Percentiles rank a stretch among this genome's conserved stretches.
phyloP scores from a whole-genome alignment of 164 flowering plant genomes.

The Pachysandra terminalis region DNA sequence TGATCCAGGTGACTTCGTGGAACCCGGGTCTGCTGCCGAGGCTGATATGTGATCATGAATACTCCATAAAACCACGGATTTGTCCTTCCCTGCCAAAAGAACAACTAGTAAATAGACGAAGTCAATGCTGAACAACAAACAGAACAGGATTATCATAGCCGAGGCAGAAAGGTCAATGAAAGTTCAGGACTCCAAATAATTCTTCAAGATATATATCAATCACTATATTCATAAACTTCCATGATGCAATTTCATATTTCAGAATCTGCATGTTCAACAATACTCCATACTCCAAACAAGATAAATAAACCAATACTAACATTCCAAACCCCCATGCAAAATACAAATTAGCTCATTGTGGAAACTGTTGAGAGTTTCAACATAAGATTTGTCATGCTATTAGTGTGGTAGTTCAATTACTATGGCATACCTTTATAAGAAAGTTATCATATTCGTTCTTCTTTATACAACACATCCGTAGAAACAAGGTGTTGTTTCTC shows the following conservation, averaged over 20 bases:
- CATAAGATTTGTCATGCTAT: no score
- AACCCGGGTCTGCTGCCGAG: conserved; percentile 47
- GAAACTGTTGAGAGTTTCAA: background rate
- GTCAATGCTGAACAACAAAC: background rate
- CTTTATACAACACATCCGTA: no score
- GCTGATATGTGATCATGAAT: conserved; percentile 85
- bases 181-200: background rate
- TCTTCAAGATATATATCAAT: background rate
- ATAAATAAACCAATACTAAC: background rate
- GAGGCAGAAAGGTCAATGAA: background rate
- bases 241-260: background rate
- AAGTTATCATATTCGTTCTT: no score
- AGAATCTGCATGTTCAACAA: background rate
- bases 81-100: conserved; percentile 81
- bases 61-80: conserved; percentile 90
- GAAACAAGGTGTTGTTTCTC: no score
- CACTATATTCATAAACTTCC: no score
- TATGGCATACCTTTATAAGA: no score
- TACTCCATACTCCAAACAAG: background rate
- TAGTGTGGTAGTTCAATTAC: no score
- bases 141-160: background rate
- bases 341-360: background rate
- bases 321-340: background rate
- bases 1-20: conserved; percentile 51
- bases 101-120: background rate